Evolutionary conservation across 495 filamentous ascomycete genomes (phyloP).

Genomic region (Aspergillus ostianus): DNA sequence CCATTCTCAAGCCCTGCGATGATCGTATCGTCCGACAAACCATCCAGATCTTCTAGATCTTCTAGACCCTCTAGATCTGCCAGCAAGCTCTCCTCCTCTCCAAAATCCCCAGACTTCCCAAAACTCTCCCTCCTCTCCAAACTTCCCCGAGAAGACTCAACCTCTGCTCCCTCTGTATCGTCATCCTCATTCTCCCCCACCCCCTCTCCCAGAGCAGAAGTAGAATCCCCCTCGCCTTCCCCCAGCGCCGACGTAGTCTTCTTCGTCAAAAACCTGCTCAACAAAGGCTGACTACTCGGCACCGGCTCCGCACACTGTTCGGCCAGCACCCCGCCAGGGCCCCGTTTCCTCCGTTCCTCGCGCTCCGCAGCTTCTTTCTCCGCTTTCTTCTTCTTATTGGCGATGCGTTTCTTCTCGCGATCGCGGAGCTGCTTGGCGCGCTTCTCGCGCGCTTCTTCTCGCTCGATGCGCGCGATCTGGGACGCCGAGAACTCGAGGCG

Average conservation of each 20-base stretch:
- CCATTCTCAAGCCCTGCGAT: not conserved
- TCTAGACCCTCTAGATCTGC: not conserved
- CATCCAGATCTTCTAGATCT: not conserved
- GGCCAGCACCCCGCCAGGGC: slow-evolving; percentile 24
- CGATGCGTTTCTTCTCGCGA: slow-evolving; percentile 37
- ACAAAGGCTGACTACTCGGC: slow-evolving; percentile 46
- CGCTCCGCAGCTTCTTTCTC: slow-evolving; percentile 43
- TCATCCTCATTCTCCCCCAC: slow-evolving; percentile 15
- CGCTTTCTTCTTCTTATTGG: slow-evolving; percentile 44
- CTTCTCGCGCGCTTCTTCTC: slow-evolving; percentile 40
- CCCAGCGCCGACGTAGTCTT: slow-evolving; percentile 3
- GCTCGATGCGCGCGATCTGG: slow-evolving; percentile 43
- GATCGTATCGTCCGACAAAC: not conserved
- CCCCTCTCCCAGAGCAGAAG: slow-evolving; percentile 5
- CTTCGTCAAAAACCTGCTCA: slow-evolving; percentile 43
- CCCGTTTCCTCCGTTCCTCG: slow-evolving; percentile 41
- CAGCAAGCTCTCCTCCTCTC: not conserved
- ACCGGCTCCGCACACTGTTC: slow-evolving; percentile 36
- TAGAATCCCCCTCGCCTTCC: slow-evolving; percentile 2
- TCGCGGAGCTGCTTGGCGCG: slow-evolving; percentile 44
- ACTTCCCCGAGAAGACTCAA: too few relatives aligned
- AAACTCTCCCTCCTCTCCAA: too few relatives aligned
- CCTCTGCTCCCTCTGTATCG: not conserved
- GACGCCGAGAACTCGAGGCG: slow-evolving; percentile 40
- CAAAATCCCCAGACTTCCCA: too few relatives aligned